Percentiles rank a stretch among this genome's conserved stretches.
These are phyloP conservation scores for Byssoonygena ceratinophila DNA, from an alignment of 2,329 filamentous ascomycete genomes.

Conservation along the genomic window DNA sequence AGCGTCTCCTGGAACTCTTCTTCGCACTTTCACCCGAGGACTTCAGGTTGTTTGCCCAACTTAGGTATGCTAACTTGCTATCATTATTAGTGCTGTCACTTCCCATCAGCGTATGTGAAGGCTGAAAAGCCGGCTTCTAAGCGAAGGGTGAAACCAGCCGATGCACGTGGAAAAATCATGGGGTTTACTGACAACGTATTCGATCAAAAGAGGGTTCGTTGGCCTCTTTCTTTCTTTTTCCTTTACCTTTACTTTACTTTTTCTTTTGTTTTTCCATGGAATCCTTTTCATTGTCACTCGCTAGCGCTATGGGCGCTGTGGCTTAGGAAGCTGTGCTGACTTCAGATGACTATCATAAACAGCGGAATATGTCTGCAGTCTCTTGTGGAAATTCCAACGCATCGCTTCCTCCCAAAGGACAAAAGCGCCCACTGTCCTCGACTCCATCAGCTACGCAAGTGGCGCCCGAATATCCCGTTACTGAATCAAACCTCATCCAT, in stretches of 20 bases:
- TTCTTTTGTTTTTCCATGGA: no score
- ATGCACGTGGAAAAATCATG: constrained; percentile 26
- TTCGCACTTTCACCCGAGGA: not conserved
- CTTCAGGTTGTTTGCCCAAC: not conserved
- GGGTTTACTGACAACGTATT: constrained; percentile 33
- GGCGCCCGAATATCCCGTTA: not conserved
- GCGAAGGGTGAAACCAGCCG: constrained; percentile 25
- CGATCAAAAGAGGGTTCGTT: constrained; percentile 27
- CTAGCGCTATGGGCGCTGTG: not conserved
- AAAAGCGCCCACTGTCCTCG: constrained; percentile 13
- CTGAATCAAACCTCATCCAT: not conserved
- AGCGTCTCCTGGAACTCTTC: not conserved
- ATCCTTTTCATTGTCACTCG: not conserved
- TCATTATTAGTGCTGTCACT: constrained; percentile 25
- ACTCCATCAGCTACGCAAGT: not conserved
- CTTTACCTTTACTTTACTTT: not conserved
- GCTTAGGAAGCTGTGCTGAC: not conserved
- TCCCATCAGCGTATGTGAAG: constrained; percentile 26
- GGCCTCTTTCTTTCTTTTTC: not conserved
- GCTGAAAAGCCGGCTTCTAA: constrained; percentile 27
- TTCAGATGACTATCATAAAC: not conserved
- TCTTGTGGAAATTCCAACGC: constrained; percentile 10
- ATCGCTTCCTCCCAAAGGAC: constrained; percentile 5
- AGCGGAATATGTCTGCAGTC: constrained; percentile 14
- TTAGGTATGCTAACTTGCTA: not conserved